These are phyloP conservation scores for Penicillium herquei DNA, from an alignment of 495 filamentous ascomycete species.

Conservation along the genomic window DNA sequence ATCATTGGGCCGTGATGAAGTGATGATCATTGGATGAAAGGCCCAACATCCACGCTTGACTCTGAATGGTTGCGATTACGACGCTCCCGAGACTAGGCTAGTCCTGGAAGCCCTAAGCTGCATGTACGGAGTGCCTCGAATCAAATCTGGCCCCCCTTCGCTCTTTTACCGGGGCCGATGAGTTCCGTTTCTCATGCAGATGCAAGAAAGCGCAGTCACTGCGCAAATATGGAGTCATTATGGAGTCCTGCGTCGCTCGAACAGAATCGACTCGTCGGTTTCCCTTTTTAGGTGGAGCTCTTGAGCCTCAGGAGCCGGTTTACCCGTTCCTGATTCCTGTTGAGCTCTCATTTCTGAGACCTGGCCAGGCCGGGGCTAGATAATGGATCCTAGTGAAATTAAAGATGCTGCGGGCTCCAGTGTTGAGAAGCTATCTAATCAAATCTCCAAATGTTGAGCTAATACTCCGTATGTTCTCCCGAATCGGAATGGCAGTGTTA, in stretches of 20 bases:
- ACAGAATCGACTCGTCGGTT: slow-evolving; percentile 4
- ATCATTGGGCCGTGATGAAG: neutral
- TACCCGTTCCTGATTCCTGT: slow-evolving; percentile 8
- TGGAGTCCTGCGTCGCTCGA: slow-evolving; percentile 1
- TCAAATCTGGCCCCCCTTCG: neutral
- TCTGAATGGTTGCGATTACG: slow-evolving; percentile 18
- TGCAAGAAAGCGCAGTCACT: neutral
- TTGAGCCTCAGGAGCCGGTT: slow-evolving; percentile 21
- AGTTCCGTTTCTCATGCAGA: slow-evolving; percentile 8
- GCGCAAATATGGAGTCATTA: neutral
- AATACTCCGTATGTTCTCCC: too few species aligned
- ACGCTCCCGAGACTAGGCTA: slow-evolving; percentile 19
- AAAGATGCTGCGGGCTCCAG: too few species aligned
- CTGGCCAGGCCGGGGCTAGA: neutral
- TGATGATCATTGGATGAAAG: neutral
- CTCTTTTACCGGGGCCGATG: neutral
- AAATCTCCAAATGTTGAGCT: too few species aligned
- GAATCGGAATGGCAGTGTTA: too few species aligned
- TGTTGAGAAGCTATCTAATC: too few species aligned
- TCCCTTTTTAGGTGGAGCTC: slow-evolving; percentile 4
- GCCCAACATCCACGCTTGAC: neutral
- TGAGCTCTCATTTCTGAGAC: neutral
- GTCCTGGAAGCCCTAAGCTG: slow-evolving; percentile 22
- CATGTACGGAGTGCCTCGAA: neutral
- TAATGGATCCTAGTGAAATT: neutral